phyloP scores from a whole-genome alignment of 2,329 filamentous ascomycete species.

The Aschersonia sp. region DNA sequence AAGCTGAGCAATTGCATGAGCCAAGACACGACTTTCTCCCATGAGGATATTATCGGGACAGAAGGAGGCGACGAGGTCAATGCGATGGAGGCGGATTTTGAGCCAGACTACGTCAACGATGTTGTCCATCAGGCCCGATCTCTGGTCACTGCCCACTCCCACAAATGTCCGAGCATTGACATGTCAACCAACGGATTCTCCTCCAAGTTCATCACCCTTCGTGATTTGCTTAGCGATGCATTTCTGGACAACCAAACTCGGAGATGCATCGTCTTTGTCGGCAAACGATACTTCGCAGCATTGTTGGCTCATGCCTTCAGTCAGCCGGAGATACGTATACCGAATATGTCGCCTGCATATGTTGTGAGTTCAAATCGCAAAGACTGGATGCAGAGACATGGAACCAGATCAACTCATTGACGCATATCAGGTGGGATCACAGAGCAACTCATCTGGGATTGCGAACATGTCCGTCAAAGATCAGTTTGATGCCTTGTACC shows the following conservation, averaged over 20 bases:
- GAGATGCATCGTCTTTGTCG: slow-evolving; percentile 78
- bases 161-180: slow-evolving; percentile 1
- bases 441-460: slow-evolving; percentile 27
- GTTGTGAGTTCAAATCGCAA: slow-evolving; percentile 33
- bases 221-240: slow-evolving; percentile 42
- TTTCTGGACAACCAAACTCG: slow-evolving; percentile 42
- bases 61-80: background rate
- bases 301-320: slow-evolving; percentile 56
- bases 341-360: slow-evolving; percentile 43
- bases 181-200: slow-evolving; percentile 37
- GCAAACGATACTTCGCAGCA: slow-evolving; percentile 62
- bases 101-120: background rate
- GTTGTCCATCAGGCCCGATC: background rate
- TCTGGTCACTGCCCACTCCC: background rate
- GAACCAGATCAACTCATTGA: background rate
- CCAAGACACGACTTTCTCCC: no score
- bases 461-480: slow-evolving; percentile 53
- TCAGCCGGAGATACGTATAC: slow-evolving; percentile 36
- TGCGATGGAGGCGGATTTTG: background rate
- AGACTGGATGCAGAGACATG: no score
- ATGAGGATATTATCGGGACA: no score
- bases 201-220: slow-evolving; percentile 54
- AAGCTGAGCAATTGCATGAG: slow-evolving; percentile 15
- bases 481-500: slow-evolving; percentile 60
- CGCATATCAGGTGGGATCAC: slow-evolving; percentile 14